Percentiles rank a stretch among this genome's conserved stretches.
Evolutionary conservation across 768 basidiomycete genomes (phyloP).

Genomic region (Lactarius hengduanensis): DNA sequence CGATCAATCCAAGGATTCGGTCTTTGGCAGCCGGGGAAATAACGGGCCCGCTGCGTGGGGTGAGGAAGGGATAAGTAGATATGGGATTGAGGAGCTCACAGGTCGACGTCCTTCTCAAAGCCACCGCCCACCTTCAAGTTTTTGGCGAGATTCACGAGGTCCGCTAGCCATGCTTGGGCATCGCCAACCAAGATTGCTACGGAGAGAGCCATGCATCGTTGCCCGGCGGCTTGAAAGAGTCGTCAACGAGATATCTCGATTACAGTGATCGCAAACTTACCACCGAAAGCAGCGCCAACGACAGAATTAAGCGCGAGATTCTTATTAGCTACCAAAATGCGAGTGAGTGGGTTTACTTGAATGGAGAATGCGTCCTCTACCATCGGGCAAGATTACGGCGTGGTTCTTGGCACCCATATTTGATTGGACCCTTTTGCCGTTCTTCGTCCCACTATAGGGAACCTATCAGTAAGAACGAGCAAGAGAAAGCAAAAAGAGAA

Average conservation of each 20-base stretch:
- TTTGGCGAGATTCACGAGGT: constrained; percentile 77
- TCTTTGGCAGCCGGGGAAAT: constrained; percentile 82
- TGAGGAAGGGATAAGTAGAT: constrained; percentile 7
- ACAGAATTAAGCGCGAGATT: constrained; percentile 91
- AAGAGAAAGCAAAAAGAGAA: neutral
- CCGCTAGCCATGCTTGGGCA: constrained; percentile 77
- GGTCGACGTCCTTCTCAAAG: constrained; percentile 81
- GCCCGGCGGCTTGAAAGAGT: constrained; percentile 73
- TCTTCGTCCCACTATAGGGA: constrained; percentile 62
- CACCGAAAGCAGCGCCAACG: constrained; percentile 90
- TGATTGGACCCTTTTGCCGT: constrained; percentile 70
- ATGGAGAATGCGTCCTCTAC: constrained; percentile 42
- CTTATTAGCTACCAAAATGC: constrained; percentile 67
- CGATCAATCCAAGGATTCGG: constrained; percentile 73
- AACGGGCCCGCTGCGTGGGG: constrained; percentile 58
- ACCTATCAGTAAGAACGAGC: constrained; percentile 19
- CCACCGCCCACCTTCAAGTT: constrained; percentile 84
- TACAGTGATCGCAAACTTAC: constrained; percentile 38
- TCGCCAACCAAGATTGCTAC: constrained; percentile 87
- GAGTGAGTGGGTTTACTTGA: constrained; percentile 4
- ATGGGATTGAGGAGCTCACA: constrained; percentile 49
- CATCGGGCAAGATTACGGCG: constrained; percentile 90
- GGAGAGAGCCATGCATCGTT: constrained; percentile 96
- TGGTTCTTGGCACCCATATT: constrained; percentile 98
- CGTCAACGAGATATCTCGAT: constrained; percentile 28